phyloP scores from a whole-genome alignment of 2,329 filamentous ascomycete species.

The Calonectria henricotiae region DNA sequence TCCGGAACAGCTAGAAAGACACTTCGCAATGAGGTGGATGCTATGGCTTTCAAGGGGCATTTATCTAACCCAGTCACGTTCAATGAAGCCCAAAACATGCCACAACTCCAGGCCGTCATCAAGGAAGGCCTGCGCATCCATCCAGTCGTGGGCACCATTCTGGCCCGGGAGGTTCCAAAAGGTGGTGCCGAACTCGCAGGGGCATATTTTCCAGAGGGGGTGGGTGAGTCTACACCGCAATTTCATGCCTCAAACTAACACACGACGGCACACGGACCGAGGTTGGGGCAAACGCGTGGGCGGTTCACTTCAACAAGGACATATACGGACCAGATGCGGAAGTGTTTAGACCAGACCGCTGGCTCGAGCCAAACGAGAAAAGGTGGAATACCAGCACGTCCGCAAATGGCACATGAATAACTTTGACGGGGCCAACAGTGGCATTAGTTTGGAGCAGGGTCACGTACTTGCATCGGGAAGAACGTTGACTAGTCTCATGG shows the following conservation, averaged over 20 bases:
- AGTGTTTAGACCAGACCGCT: neutral
- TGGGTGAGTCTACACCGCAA: neutral
- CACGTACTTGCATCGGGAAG: slow-evolving; percentile 79
- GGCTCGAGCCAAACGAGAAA: neutral
- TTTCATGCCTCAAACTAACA: neutral
- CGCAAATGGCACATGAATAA: too few species aligned
- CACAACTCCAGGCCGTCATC: slow-evolving; percentile 13
- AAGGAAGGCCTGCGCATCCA: slow-evolving; percentile 3
- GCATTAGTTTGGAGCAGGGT: slow-evolving; percentile 77
- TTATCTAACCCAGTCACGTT: neutral
- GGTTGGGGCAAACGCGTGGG: slow-evolving; percentile 14
- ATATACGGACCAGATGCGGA: slow-evolving; percentile 3
- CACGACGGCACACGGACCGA: neutral
- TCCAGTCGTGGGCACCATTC: neutral
- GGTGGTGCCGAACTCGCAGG: slow-evolving; percentile 1
- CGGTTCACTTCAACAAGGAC: neutral
- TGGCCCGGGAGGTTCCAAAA: slow-evolving; percentile 11
- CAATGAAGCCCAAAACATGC: slow-evolving; percentile 10
- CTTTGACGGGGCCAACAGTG: neutral
- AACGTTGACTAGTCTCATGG: slow-evolving; percentile 71
- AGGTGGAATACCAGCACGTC: neutral
- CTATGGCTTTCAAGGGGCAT: neutral
- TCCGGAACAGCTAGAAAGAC: neutral
- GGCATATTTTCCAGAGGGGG: slow-evolving; percentile 13
- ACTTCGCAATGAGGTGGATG: slow-evolving; percentile 5